phyloP scores from a whole-genome alignment of 345 rosid species.

The Populus alba region DNA sequence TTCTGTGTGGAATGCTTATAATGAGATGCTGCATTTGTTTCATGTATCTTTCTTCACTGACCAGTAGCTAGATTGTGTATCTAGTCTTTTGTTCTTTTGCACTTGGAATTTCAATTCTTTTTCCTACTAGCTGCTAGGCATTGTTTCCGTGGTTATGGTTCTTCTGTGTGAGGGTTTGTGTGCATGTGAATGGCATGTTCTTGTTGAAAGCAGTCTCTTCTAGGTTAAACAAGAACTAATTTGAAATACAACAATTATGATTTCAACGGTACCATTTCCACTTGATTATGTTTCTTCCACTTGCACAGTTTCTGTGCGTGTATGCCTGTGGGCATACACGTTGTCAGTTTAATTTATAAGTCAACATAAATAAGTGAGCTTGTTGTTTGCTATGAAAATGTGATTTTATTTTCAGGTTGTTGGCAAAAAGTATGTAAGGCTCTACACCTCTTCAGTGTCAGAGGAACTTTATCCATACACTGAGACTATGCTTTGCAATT shows the following conservation, averaged over 20 bases:
- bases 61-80: background rate
- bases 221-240: background rate
- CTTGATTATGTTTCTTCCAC: background rate
- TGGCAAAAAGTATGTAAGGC: conserved; percentile 86
- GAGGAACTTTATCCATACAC: conserved; percentile 79
- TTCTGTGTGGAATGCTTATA: background rate
- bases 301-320: too few relatives aligned
- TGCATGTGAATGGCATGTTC: background rate
- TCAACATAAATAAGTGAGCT: background rate
- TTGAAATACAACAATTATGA: background rate
- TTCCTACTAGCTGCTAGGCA: background rate
- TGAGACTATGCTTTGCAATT: conserved; percentile 86
- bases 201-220: background rate
- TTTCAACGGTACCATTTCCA: too few relatives aligned
- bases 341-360: background rate
- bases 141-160: background rate
- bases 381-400: background rate
- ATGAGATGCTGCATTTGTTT: background rate
- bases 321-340: too few relatives aligned
- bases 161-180: background rate
- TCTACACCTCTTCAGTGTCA: conserved; percentile 61
- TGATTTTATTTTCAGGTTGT: conserved; percentile 58
- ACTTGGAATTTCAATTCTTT: background rate
- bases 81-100: background rate
- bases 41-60: background rate